Conservation (phyloP, 441 rosid genomes). For the Gossypium lobatum region DNA sequence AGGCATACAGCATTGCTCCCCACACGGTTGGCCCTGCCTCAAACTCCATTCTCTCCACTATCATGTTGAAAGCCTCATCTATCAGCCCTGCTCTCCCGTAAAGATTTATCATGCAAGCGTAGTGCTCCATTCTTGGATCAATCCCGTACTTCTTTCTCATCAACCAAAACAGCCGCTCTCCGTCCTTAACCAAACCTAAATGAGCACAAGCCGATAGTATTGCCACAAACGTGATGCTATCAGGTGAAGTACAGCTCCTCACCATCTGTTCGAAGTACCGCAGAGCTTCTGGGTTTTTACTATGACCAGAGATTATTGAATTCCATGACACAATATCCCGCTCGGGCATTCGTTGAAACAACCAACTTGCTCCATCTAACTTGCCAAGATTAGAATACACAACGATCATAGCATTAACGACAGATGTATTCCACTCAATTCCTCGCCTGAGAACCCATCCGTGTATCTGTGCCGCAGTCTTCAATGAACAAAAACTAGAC, state of each 20-base stretch:
- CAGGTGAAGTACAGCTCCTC: constrained; percentile 38
- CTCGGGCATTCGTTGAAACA: constrained; percentile 60
- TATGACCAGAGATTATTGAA: constrained; percentile 63
- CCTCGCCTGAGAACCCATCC: constrained; percentile 63
- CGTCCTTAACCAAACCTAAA: constrained; percentile 56
- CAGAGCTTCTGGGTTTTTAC: constrained; percentile 40
- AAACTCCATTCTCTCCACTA: constrained; percentile 48
- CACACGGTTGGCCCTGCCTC: constrained; percentile 80
- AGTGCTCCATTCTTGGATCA: constrained; percentile 60
- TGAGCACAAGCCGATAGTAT: constrained; percentile 66
- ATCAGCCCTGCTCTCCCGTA: constrained; percentile 71
- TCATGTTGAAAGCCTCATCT: constrained; percentile 53
- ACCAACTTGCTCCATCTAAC: constrained; percentile 37
- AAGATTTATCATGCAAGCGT: constrained; percentile 78
- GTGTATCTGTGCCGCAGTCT: constrained; percentile 52
- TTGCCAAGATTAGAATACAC: constrained; percentile 44
- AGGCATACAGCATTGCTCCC: constrained; percentile 81
- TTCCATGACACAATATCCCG: constrained; percentile 77
- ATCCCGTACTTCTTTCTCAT: constrained; percentile 48
- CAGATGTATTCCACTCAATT: constrained; percentile 47
- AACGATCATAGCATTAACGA: constrained; percentile 60
- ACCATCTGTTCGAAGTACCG: constrained; percentile 62
- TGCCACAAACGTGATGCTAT: constrained; percentile 66
- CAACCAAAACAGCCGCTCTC: constrained; percentile 46
- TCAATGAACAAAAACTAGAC: constrained; percentile 37